Conservation (phyloP, 306 rosid species). For the Castanospermum australe region DNA sequence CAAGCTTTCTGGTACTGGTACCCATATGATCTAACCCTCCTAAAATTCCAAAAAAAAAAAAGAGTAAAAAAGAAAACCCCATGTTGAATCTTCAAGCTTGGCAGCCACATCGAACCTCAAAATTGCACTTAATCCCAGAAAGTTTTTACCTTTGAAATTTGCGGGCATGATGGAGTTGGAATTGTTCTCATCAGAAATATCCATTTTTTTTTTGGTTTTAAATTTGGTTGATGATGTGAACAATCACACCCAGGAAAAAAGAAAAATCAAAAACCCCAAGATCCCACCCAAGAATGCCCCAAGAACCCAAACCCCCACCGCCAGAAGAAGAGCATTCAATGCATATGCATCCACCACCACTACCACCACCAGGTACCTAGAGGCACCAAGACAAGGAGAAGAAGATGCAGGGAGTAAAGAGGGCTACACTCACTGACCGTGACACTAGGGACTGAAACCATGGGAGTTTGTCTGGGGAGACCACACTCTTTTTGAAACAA, state of each 20-base stretch:
- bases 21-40: slow-evolving; percentile 41
- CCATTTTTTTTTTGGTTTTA: slow-evolving; percentile 33
- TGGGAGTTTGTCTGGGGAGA: too few species aligned
- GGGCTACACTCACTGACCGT: too few species aligned
- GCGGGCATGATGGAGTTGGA: slow-evolving; percentile 47
- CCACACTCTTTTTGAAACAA: too few species aligned
- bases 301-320: slow-evolving; percentile 1
- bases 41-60: background rate
- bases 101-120: background rate
- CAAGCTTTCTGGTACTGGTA: slow-evolving; percentile 32
- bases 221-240: slow-evolving; percentile 15
- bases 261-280: background rate
- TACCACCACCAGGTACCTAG: too few species aligned
- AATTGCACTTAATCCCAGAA: background rate
- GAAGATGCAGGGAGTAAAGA: too few species aligned
- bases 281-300: slow-evolving; percentile 6
- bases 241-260: slow-evolving; percentile 2
- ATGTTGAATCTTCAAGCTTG: background rate
- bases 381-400: too few species aligned
- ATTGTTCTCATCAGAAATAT: slow-evolving; percentile 53
- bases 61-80: background rate
- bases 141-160: slow-evolving; percentile 41
- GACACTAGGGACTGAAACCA: too few species aligned
- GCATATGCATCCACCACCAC: background rate
- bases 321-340: background rate